These are phyloP conservation scores for Polytrichum commune DNA, from an alignment of 225 moss, liverwort and hornwort genomes.

Conservation along the genomic window DNA sequence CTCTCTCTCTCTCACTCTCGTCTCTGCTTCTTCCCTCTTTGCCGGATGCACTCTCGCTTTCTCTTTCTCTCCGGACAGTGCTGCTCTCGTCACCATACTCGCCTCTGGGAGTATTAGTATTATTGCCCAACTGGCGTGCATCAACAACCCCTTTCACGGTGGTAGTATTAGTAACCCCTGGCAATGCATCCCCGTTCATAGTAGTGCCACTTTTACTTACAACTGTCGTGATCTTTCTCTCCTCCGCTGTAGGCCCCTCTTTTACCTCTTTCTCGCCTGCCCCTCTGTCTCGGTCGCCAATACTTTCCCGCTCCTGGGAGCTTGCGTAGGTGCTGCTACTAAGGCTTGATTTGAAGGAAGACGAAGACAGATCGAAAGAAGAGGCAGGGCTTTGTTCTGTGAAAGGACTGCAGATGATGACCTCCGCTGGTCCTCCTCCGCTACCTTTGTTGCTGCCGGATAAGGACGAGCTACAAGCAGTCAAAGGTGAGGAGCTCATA, in stretches of 20 bases:
- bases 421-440: neutral
- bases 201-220: constrained; percentile 11
- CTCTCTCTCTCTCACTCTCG: constrained; percentile 38
- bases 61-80: constrained; percentile 17
- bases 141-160: constrained; percentile 17
- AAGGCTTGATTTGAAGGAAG: constrained; percentile 48
- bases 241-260: constrained; percentile 8
- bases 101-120: constrained; percentile 5
- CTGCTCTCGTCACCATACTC: constrained; percentile 29
- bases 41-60: constrained; percentile 25
- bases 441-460: constrained; percentile 35
- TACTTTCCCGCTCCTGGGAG: constrained; percentile 42
- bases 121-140: constrained; percentile 15
- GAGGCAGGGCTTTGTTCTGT: constrained; percentile 39
- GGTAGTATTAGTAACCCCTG: constrained; percentile 10
- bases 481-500: constrained; percentile 38
- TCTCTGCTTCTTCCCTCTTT: constrained; percentile 27
- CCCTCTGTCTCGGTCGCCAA: constrained; percentile 38
- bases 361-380: constrained; percentile 50
- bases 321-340: constrained; percentile 43
- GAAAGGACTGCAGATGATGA: constrained; percentile 33
- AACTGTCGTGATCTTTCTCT: constrained; percentile 10
- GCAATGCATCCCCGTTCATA: constrained; percentile 37
- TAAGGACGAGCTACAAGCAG: constrained; percentile 19
- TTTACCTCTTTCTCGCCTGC: constrained; percentile 28